Percentiles rank a stretch among this genome's conserved stretches.
phyloP scores from a whole-genome alignment of 2,329 filamentous ascomycete species.

The Lecanicillium sp. region DNA sequence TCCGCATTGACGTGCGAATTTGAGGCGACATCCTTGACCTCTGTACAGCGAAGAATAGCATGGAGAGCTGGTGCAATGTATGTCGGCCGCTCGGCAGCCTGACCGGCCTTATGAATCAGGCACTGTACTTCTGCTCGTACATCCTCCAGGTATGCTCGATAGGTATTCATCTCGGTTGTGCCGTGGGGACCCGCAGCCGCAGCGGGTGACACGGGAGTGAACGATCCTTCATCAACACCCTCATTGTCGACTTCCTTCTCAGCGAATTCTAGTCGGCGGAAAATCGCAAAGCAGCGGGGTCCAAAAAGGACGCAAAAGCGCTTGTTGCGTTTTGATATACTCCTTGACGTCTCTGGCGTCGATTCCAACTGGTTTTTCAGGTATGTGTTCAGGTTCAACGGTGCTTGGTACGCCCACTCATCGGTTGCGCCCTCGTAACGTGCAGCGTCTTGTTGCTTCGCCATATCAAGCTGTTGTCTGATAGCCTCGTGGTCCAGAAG shows the following conservation, averaged over 20 bases:
- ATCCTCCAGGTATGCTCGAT: conserved; percentile 41
- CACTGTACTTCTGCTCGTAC: conserved; percentile 40
- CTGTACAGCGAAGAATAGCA: conserved; percentile 20
- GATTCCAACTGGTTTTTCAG: conserved; percentile 39
- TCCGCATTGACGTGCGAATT: conserved; percentile 21
- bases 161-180: conserved; percentile 29
- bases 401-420: conserved; percentile 30
- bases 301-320: conserved; percentile 47
- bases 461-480: conserved; percentile 26
- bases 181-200: conserved; percentile 23
- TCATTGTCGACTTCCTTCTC: conserved; percentile 29
- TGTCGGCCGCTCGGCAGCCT: conserved; percentile 19
- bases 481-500: conserved; percentile 39
- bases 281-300: conserved; percentile 38
- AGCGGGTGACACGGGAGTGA: conserved; percentile 24
- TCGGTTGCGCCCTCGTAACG: conserved; percentile 37
- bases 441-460: conserved; percentile 35
- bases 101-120: conserved; percentile 27
- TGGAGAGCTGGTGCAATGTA: conserved; percentile 24
- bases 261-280: conserved; percentile 39
- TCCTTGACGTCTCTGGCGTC: conserved; percentile 26
- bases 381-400: conserved; percentile 41
- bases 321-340: conserved; percentile 49
- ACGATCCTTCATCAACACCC: conserved; percentile 29
- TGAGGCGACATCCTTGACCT: conserved; percentile 18